Conservation (phyloP, 2,329 filamentous ascomycete species). For the Talaromyces sp. region DNA sequence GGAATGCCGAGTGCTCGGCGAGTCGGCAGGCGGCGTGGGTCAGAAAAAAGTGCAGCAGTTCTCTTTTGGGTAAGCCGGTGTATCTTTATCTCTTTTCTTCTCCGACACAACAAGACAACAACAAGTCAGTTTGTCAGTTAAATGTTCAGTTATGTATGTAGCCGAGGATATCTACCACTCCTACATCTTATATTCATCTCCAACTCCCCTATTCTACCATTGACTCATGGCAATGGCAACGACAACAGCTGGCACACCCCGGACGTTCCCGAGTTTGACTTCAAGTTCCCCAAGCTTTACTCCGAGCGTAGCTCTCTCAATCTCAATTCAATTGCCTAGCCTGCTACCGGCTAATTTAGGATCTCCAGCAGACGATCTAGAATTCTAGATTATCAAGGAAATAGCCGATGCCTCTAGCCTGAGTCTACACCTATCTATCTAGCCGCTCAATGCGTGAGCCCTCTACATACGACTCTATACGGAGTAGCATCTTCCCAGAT, state of each 20-base stretch:
- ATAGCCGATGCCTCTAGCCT: slow-evolving; percentile 1
- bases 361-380: neutral
- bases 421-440: neutral
- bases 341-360: neutral
- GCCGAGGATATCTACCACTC: neutral
- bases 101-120: neutral
- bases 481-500: too few relatives aligned
- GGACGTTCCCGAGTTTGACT: slow-evolving; percentile 4
- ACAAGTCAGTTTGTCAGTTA: neutral
- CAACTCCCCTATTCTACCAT: neutral
- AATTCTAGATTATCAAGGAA: neutral
- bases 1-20: slow-evolving; percentile 3
- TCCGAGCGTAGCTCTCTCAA: neutral
- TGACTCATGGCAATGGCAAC: too few relatives aligned
- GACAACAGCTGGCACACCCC: neutral
- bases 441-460: neutral
- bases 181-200: neutral
- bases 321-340: neutral
- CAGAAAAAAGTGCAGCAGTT: neutral
- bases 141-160: neutral
- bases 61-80: slow-evolving; percentile 12
- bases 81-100: neutral
- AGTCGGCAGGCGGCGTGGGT: slow-evolving; percentile 1
- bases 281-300: neutral
- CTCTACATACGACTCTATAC: too few relatives aligned